These are phyloP conservation scores for Peniophora sp. DNA, from an alignment of 1,284 basidiomycete genomes.

Conservation along the genomic window DNA sequence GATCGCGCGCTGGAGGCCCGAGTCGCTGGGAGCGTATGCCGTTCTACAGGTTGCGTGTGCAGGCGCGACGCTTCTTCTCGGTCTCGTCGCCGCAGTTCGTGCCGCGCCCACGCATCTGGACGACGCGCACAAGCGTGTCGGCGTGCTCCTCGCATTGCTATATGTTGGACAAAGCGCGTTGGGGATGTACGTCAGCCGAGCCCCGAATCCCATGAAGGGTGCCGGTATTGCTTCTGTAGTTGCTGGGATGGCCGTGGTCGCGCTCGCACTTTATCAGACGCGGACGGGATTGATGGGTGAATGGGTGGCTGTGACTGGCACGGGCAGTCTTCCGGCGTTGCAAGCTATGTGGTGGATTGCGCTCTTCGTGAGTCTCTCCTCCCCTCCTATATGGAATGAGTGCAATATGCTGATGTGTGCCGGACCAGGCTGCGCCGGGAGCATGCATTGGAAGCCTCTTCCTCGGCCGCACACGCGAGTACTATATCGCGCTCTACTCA, in stretches of 20 bases:
- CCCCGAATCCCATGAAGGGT: slow-evolving; percentile 26
- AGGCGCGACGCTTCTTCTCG: slow-evolving; percentile 43
- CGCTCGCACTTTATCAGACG: slow-evolving; percentile 45
- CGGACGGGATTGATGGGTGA: slow-evolving; percentile 37
- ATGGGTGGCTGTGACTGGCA: slow-evolving; percentile 37
- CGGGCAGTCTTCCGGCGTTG: slow-evolving; percentile 13
- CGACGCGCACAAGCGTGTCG: slow-evolving; percentile 49
- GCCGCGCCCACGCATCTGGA: slow-evolving; percentile 31
- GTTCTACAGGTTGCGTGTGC: slow-evolving; percentile 36
- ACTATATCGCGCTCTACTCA: no score
- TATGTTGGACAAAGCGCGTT: slow-evolving; percentile 51
- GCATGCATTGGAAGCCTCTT: no score
- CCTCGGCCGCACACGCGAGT: no score
- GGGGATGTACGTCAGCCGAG: slow-evolving; percentile 60
- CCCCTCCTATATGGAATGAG: no score
- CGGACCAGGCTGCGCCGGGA: no score
- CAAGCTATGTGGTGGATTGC: not conserved
- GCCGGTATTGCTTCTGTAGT: slow-evolving; percentile 37
- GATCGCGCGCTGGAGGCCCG: slow-evolving; percentile 23
- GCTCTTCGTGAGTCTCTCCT: not conserved
- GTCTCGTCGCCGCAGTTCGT: slow-evolving; percentile 33
- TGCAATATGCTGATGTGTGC: no score
- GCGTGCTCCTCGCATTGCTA: slow-evolving; percentile 50
- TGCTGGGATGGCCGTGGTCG: slow-evolving; percentile 39
- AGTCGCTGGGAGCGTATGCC: slow-evolving; percentile 19